These are phyloP conservation scores for Clonostachys sp. DNA, from an alignment of 2,329 filamentous ascomycete genomes.

Conservation along the genomic window DNA sequence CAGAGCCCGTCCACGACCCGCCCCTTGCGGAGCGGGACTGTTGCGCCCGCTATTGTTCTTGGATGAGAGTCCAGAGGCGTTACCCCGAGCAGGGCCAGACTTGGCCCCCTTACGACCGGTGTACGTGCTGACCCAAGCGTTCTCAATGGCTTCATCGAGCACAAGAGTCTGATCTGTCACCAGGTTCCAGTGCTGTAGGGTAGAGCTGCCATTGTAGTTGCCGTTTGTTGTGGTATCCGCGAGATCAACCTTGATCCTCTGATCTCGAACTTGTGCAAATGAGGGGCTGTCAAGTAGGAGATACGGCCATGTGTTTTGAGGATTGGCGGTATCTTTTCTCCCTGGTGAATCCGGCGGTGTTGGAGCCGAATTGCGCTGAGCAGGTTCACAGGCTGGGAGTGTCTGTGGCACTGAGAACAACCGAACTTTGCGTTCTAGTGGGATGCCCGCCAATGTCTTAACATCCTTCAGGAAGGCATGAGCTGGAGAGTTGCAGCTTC, in stretches of 20 bases:
- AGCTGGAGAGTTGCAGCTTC: conserved; percentile 65
- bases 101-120: conserved; percentile 6
- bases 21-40: conserved; percentile 57
- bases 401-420: conserved; percentile 33
- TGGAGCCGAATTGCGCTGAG: too few species aligned
- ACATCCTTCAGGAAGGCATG: conserved; percentile 72
- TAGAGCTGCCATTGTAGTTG: conserved; percentile 73
- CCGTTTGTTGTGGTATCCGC: conserved; percentile 65
- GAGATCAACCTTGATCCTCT: conserved; percentile 13
- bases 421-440: conserved; percentile 68
- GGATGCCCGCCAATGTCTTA: conserved; percentile 66
- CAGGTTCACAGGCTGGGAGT: conserved; percentile 5
- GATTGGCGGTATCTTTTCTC: conserved; percentile 10
- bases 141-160: conserved; percentile 73
- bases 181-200: conserved; percentile 62
- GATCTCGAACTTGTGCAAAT: conserved; percentile 39
- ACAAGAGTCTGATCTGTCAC: conserved; percentile 72
- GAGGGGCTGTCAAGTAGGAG: conserved; percentile 43
- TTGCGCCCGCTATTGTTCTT: conserved; percentile 55
- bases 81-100: conserved; percentile 17
- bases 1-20: conserved; percentile 64
- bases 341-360: conserved; percentile 35
- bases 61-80: conserved; percentile 15
- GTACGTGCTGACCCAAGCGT: conserved; percentile 52
- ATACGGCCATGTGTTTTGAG: conserved; percentile 29